phyloP scores from a whole-genome alignment of 2,329 filamentous ascomycete genomes.

The Cladosporium sp. region DNA sequence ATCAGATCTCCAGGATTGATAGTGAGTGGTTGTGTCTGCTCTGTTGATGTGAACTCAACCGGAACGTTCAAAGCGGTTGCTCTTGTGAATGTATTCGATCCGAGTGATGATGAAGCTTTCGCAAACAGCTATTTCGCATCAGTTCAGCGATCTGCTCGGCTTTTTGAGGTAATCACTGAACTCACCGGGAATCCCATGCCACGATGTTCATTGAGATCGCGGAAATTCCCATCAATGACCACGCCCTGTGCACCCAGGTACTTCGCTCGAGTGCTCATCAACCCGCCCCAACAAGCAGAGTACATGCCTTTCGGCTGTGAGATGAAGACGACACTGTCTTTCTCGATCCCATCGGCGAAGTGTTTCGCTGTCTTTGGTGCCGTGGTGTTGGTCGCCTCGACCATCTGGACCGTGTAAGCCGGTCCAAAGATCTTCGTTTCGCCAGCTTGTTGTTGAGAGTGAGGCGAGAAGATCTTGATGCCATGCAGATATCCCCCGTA shows the following conservation, averaged over 20 bases:
- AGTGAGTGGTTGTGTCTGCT: slow-evolving; percentile 13
- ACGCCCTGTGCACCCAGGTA: slow-evolving; percentile 34
- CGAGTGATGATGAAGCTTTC: slow-evolving; percentile 29
- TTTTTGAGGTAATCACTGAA: neutral
- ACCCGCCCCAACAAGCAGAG: slow-evolving; percentile 37
- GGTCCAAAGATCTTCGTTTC: slow-evolving; percentile 52
- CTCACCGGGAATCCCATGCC: slow-evolving; percentile 43
- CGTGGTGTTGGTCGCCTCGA: slow-evolving; percentile 29
- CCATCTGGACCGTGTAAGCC: slow-evolving; percentile 45
- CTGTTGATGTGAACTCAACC: slow-evolving; percentile 26
- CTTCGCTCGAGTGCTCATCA: slow-evolving; percentile 37
- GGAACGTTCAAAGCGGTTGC: slow-evolving; percentile 34
- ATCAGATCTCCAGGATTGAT: slow-evolving; percentile 35
- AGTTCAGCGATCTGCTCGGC: neutral
- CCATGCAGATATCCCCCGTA: slow-evolving; percentile 53
- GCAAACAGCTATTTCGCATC: slow-evolving; percentile 28
- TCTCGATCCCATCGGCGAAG: slow-evolving; percentile 34
- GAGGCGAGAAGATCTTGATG: slow-evolving; percentile 52
- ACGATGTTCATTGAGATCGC: slow-evolving; percentile 43
- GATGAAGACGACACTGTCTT: slow-evolving; percentile 35
- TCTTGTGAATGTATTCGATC: slow-evolving; percentile 34
- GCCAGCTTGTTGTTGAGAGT: slow-evolving; percentile 47
- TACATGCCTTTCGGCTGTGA: slow-evolving; percentile 33
- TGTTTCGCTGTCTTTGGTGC: slow-evolving; percentile 31
- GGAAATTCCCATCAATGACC: slow-evolving; percentile 37